Percentiles rank a stretch among this genome's conserved stretches.
These are phyloP conservation scores for Jaenimonas drosophilae DNA, from an alignment of 208 protist genomes.

Conservation along the genomic window DNA sequence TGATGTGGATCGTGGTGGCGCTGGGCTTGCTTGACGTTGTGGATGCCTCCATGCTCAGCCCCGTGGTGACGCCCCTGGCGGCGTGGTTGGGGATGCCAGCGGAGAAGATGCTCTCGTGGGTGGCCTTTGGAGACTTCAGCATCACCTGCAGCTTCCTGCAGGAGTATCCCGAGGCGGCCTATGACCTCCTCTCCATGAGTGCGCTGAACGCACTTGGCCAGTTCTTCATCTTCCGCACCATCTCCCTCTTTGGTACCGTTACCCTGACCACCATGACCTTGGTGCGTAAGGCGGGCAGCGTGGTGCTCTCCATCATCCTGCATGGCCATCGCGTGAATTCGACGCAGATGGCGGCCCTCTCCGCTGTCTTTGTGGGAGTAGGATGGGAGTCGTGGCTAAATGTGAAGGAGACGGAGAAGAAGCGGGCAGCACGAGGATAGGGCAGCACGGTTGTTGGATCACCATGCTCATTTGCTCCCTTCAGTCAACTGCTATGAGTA, in stretches of 20 bases:
- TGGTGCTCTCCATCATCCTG: slow-evolving; percentile 66
- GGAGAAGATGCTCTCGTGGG: slow-evolving; percentile 1
- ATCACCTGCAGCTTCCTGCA: slow-evolving; percentile 35
- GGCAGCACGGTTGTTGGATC: too few relatives aligned
- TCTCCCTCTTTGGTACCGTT: slow-evolving; percentile 67
- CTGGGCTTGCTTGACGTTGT: slow-evolving; percentile 24
- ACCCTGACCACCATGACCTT: slow-evolving; percentile 75
- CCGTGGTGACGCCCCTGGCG: background rate
- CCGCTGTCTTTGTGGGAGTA: slow-evolving; percentile 42
- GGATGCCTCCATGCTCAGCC: slow-evolving; percentile 3
- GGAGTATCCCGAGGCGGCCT: slow-evolving; percentile 26
- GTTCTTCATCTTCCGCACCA: slow-evolving; percentile 74
- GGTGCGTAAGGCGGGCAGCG: slow-evolving; percentile 66
- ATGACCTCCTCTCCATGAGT: slow-evolving; percentile 56
- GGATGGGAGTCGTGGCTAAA: slow-evolving; percentile 38
- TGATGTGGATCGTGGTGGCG: slow-evolving; percentile 19
- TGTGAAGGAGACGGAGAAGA: slow-evolving; percentile 11
- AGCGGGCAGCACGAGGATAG: background rate
- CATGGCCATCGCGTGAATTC: slow-evolving; percentile 42
- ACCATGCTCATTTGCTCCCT: too few relatives aligned
- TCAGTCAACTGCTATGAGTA: too few relatives aligned
- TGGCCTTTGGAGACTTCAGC: slow-evolving; percentile 49
- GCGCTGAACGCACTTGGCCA: slow-evolving; percentile 62
- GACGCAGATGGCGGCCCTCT: slow-evolving; percentile 46
- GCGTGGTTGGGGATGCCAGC: background rate